Evolutionary conservation across 1,284 basidiomycete species (phyloP).

Genomic region (Apiotrichum veenhuisii): DNA sequence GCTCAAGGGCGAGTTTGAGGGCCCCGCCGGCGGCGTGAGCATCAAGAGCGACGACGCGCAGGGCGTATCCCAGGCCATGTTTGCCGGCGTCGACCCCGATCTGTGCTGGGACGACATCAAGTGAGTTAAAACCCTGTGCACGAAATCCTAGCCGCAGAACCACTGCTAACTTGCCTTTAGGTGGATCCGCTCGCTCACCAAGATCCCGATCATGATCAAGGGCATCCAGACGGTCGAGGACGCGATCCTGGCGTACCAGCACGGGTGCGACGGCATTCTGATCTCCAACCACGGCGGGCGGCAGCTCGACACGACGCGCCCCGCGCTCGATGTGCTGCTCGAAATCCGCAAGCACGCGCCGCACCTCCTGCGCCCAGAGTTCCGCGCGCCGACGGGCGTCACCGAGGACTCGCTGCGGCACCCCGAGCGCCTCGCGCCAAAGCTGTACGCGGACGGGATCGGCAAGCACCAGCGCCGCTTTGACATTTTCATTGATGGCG

Average conservation of each 20-base stretch:
- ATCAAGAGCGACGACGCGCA: slow-evolving; percentile 35
- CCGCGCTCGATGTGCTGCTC: slow-evolving; percentile 70
- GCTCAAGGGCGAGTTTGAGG: slow-evolving; percentile 45
- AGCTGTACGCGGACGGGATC: slow-evolving; percentile 10
- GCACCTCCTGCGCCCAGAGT: slow-evolving; percentile 40
- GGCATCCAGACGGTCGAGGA: slow-evolving; percentile 58
- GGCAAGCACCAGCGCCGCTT: slow-evolving; percentile 24
- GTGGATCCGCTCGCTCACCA: slow-evolving; percentile 71
- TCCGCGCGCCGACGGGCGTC: slow-evolving; percentile 35
- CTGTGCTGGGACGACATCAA: slow-evolving; percentile 44
- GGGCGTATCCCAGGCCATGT: slow-evolving; percentile 42
- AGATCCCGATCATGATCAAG: slow-evolving; percentile 78
- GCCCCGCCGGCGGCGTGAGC: slow-evolving; percentile 40
- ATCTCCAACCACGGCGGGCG: slow-evolving; percentile 55
- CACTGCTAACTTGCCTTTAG: slow-evolving; percentile 4
- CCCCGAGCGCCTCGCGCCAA: slow-evolving; percentile 64
- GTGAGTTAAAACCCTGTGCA: too few relatives aligned
- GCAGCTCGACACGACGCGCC: slow-evolving; percentile 56
- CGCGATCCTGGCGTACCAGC: slow-evolving; percentile 50
- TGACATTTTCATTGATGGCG: slow-evolving; percentile 84
- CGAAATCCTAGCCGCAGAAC: not conserved
- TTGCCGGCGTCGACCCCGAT: slow-evolving; percentile 43
- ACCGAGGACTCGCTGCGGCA: slow-evolving; percentile 52
- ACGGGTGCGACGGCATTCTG: slow-evolving; percentile 52
- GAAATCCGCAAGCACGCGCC: slow-evolving; percentile 56